Conservation (phyloP, 805 yeast genomes). For the Candida maris region DNA sequence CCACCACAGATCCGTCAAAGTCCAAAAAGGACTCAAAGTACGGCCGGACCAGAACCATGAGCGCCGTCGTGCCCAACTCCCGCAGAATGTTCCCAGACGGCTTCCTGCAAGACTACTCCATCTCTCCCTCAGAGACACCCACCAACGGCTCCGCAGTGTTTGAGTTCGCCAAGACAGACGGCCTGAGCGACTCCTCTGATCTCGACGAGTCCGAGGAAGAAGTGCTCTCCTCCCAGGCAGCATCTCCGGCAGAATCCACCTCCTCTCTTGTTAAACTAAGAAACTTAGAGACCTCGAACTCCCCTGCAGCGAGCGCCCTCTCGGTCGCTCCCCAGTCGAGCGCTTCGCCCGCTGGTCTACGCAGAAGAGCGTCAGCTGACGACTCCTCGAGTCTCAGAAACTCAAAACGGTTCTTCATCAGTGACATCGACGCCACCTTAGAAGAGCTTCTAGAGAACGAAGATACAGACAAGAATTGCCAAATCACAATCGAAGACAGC, state of each 20-base stretch:
- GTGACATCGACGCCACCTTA: slow-evolving; percentile 71
- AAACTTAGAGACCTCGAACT: slow-evolving; percentile 10
- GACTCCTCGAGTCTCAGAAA: slow-evolving; percentile 34
- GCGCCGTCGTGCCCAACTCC: slow-evolving; percentile 30
- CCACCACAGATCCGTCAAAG: slow-evolving; percentile 52
- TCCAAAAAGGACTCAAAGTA: slow-evolving; percentile 37
- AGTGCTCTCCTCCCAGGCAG: slow-evolving; percentile 1
- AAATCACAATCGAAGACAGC: slow-evolving; percentile 79
- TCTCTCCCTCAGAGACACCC: slow-evolving; percentile 8
- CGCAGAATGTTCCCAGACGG: slow-evolving; percentile 10
- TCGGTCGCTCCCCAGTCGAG: not conserved
- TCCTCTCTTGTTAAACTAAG: slow-evolving; percentile 17
- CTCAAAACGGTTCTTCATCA: slow-evolving; percentile 59
- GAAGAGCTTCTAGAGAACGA: slow-evolving; percentile 66
- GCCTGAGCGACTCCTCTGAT: slow-evolving; percentile 4
- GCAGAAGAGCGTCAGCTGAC: slow-evolving; percentile 55
- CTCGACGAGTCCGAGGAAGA: slow-evolving; percentile 4
- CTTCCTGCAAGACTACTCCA: slow-evolving; percentile 1
- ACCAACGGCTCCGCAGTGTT: slow-evolving; percentile 17
- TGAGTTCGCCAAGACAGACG: slow-evolving; percentile 11
- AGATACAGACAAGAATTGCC: slow-evolving; percentile 81
- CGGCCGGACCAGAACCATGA: slow-evolving; percentile 55
- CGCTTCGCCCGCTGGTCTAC: slow-evolving; percentile 7
- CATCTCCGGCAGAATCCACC: slow-evolving; percentile 19
- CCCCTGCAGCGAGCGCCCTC: not conserved